A percentile compares a stretch with the other conserved stretches of the same genome.
These are phyloP conservation scores for Candida gigantensis DNA, from an alignment of 1,139 yeast genomes.

Conservation along the genomic window DNA sequence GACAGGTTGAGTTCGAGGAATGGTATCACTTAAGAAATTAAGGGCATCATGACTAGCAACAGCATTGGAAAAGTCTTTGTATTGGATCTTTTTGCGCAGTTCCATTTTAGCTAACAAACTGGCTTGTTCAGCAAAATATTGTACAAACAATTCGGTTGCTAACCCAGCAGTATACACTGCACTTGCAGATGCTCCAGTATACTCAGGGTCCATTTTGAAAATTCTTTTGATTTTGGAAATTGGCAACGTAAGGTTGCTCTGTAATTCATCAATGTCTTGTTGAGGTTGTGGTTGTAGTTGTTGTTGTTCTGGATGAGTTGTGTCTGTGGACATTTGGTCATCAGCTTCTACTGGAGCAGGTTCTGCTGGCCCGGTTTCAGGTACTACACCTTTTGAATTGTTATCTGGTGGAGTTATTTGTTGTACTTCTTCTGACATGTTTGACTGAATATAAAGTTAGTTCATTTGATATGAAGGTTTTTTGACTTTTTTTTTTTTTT, in stretches of 20 bases:
- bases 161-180: constrained; percentile 84
- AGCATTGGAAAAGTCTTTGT: constrained; percentile 75
- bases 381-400: too few species aligned
- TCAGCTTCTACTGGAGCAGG: constrained; percentile 22
- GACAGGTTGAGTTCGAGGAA: constrained; percentile 62
- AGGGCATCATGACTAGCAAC: constrained; percentile 68
- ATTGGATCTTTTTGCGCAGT: constrained; percentile 67
- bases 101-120: constrained; percentile 66
- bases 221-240: constrained; percentile 80
- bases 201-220: constrained; percentile 84
- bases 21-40: constrained; percentile 65
- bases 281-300: constrained; percentile 22
- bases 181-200: constrained; percentile 69
- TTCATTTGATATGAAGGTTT: too few species aligned
- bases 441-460: too few species aligned
- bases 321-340: constrained; percentile 5
- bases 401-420: too few species aligned
- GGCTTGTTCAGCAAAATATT: constrained; percentile 80
- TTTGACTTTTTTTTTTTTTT: too few species aligned
- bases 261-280: constrained; percentile 9
- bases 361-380: constrained; percentile 15
- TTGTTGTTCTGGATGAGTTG: constrained; percentile 19
- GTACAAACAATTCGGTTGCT: constrained; percentile 85
- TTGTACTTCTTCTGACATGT: too few species aligned
- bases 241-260: constrained; percentile 49